A percentile compares a stretch with the other conserved stretches of the same genome.
Conservation (phyloP, 306 rosid genomes). For the Glycine latifolia region DNA sequence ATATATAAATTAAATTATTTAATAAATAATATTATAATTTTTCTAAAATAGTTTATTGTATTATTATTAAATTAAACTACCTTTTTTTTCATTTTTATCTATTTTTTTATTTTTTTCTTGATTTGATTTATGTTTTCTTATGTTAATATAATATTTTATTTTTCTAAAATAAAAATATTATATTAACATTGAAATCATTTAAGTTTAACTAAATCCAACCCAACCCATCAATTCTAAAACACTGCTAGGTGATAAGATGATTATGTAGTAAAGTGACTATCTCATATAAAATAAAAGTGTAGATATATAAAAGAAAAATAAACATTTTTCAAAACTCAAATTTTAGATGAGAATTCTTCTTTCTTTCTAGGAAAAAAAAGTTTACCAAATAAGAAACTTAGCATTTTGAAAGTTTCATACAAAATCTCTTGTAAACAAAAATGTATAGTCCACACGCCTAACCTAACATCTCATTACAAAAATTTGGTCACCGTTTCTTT, state of each 20-base stretch:
- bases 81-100: too few relatives aligned
- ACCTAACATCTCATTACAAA: background rate
- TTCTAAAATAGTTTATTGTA: too few relatives aligned
- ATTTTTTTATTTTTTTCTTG: too few relatives aligned
- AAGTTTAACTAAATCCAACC: too few relatives aligned
- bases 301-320: background rate
- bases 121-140: too few relatives aligned
- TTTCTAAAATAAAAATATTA: too few relatives aligned
- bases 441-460: background rate
- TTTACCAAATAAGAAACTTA: background rate
- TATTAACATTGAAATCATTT: too few relatives aligned
- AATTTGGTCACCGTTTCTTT: background rate
- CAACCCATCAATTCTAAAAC: too few relatives aligned
- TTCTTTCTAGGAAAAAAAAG: background rate
- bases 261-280: background rate
- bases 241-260: background rate
- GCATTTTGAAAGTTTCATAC: background rate
- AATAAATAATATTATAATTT: too few relatives aligned
- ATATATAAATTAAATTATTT: too few relatives aligned
- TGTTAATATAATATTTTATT: too few relatives aligned
- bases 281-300: background rate
- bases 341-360: background rate
- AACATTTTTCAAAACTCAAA: background rate
- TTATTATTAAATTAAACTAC: too few relatives aligned
- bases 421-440: background rate